These are phyloP conservation scores for Chlorella variabilis DNA, from an alignment of 163 green algal genomes.

Conservation along the genomic window DNA sequence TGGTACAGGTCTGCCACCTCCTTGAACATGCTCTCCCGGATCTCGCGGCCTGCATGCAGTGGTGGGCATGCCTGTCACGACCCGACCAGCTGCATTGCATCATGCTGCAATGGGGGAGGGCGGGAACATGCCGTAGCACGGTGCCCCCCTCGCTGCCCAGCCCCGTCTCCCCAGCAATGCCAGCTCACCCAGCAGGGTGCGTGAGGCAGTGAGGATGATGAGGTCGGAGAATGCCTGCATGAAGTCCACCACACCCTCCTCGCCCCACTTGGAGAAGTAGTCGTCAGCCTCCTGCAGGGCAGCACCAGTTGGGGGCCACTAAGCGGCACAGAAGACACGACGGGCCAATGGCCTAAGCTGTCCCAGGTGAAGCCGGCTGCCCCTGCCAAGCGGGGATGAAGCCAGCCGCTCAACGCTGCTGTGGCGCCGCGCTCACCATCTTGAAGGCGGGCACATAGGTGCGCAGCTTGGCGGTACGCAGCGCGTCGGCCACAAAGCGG, in stretches of 20 bases:
- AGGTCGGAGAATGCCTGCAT: constrained; percentile 89
- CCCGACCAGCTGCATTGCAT: too few species aligned
- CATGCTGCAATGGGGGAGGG: too few species aligned
- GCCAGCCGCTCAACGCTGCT: too few species aligned
- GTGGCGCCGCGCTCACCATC: neutral
- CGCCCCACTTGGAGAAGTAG: constrained; percentile 93
- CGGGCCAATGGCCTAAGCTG: too few species aligned
- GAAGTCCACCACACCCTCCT: constrained; percentile 91
- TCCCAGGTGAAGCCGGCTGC: too few species aligned
- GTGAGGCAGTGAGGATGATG: constrained; percentile 93
- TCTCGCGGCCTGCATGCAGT: constrained; percentile 78
- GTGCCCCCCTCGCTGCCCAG: too few species aligned
- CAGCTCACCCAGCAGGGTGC: constrained; percentile 88
- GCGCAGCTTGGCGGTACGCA: constrained; percentile 89
- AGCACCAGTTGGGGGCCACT: too few species aligned
- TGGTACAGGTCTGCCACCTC: constrained; percentile 91
- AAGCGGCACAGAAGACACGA: too few species aligned
- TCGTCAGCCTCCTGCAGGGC: constrained; percentile 83
- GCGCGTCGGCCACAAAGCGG: constrained; percentile 93
- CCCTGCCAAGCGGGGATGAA: too few species aligned
- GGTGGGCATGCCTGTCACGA: neutral
- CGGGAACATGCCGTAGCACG: neutral
- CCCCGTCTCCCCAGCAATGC: too few species aligned
- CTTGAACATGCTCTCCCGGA: constrained; percentile 95
- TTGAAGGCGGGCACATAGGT: constrained; percentile 94